Evolutionary conservation across 768 basidiomycete species (phyloP).

Genomic region (Leccinum incarnatum): DNA sequence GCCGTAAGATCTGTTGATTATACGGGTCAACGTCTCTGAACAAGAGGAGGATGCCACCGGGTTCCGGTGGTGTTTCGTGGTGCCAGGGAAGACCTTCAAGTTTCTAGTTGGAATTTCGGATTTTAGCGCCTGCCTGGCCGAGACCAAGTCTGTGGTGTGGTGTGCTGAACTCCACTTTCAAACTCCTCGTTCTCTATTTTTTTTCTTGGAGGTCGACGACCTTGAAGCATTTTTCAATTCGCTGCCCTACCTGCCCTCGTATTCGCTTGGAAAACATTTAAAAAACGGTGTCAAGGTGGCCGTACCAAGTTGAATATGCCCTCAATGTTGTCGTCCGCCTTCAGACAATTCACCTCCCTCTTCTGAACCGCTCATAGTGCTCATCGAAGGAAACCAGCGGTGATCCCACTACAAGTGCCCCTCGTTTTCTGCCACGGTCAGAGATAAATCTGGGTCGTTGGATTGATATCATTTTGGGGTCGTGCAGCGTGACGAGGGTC

Average conservation of each 20-base stretch:
- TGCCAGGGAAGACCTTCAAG: background rate
- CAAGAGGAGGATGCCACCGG: background rate
- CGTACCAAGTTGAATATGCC: background rate
- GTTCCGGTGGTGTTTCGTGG: background rate
- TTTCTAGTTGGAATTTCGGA: background rate
- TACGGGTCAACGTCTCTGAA: background rate
- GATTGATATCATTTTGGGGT: background rate
- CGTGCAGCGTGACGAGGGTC: background rate
- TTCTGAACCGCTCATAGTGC: too few species aligned
- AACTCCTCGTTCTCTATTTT: background rate
- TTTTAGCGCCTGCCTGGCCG: background rate
- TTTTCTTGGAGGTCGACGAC: background rate
- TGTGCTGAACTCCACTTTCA: background rate
- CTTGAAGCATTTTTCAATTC: background rate
- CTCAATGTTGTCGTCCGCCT: background rate
- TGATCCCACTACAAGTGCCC: background rate
- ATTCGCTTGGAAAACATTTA: background rate
- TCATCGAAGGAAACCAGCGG: background rate
- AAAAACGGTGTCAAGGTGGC: background rate
- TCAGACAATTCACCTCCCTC: background rate
- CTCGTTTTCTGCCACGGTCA: background rate
- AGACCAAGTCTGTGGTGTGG: too few species aligned
- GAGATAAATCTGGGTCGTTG: too few species aligned
- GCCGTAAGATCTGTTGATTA: conserved; percentile 3
- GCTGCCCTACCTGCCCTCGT: too few species aligned